Conservation (phyloP, 805 yeast species). For the Candida chilensis region DNA sequence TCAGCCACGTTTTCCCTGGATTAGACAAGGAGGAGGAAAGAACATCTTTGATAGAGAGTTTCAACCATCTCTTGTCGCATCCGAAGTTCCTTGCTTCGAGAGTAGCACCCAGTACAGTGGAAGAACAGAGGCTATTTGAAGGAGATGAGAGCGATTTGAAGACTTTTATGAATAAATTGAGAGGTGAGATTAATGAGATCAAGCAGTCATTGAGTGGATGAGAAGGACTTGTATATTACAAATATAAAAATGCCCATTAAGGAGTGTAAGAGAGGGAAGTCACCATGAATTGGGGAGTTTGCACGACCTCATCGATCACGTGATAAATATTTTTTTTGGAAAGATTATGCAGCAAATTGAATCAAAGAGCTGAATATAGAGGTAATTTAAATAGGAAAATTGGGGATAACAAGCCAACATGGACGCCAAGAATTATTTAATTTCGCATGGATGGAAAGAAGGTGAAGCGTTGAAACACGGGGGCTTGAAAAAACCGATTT, state of each 20-base stretch:
- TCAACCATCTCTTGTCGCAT: conserved; percentile 73
- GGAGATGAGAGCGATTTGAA: conserved; percentile 30
- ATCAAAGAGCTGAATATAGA: too few species aligned
- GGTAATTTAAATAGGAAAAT: too few species aligned
- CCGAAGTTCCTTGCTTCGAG: conserved; percentile 76
- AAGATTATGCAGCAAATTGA: too few species aligned
- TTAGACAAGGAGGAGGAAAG: conserved; percentile 51
- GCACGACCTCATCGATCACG: too few species aligned
- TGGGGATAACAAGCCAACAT: conserved; percentile 20
- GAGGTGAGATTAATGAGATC: conserved; percentile 42
- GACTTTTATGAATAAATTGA: conserved; percentile 34
- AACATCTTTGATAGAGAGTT: conserved; percentile 47
- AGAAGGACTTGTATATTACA: too few species aligned
- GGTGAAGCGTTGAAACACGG: conserved; percentile 81
- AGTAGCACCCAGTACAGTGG: conserved; percentile 50
- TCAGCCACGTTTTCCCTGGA: too few species aligned
- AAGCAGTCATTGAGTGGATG: conserved; percentile 26
- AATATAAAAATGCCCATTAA: too few species aligned
- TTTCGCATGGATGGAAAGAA: conserved; percentile 83
- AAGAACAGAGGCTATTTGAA: conserved; percentile 53
- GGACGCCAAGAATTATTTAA: conserved; percentile 69
- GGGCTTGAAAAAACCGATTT: conserved; percentile 74
- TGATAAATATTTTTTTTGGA: too few species aligned
- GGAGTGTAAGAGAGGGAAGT: too few species aligned
- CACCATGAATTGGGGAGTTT: too few species aligned